A percentile compares a stretch with the other conserved stretches of the same genome.
phyloP scores from a whole-genome alignment of 176 grass and related monocot species.

The Ampelocalamus luodianensis region DNA sequence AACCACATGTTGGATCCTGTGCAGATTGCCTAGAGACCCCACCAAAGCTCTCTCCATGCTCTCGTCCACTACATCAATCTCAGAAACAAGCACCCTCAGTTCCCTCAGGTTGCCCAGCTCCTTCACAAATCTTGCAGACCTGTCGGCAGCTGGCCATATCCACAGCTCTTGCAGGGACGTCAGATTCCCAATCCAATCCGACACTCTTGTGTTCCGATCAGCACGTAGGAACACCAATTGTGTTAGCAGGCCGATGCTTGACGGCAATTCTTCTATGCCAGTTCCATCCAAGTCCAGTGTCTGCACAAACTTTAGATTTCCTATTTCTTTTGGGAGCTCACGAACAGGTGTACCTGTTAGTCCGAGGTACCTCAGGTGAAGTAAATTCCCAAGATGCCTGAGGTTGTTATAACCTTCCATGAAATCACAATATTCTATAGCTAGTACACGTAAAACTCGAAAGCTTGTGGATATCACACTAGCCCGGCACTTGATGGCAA shows the following conservation, averaged over 20 bases:
- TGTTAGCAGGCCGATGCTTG: neutral
- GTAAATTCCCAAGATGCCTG: neutral
- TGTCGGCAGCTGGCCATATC: too few relatives aligned
- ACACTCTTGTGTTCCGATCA: neutral
- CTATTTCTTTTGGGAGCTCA: slow-evolving; percentile 21
- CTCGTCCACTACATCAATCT: neutral
- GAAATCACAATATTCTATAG: neutral
- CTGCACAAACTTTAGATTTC: neutral
- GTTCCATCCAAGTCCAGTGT: neutral
- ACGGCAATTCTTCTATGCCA: neutral
- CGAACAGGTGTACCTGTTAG: rapidly evolving
- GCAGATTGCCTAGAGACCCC: neutral
- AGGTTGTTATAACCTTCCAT: neutral
- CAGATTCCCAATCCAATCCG: neutral
- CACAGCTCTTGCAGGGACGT: neutral
- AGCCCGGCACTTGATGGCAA: rapidly evolving
- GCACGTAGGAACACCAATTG: neutral
- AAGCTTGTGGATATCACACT: neutral
- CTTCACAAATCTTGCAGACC: neutral
- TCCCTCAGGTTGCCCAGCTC: neutral
- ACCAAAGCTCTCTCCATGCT: neutral
- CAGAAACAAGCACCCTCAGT: neutral
- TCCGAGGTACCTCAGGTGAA: slow-evolving; percentile 17
- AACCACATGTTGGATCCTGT: neutral
- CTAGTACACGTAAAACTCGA: neutral